A percentile compares a stretch with the other conserved stretches of the same genome.
phyloP scores from a whole-genome alignment of 164 flowering plant genomes.

The Tetracentron sinense region DNA sequence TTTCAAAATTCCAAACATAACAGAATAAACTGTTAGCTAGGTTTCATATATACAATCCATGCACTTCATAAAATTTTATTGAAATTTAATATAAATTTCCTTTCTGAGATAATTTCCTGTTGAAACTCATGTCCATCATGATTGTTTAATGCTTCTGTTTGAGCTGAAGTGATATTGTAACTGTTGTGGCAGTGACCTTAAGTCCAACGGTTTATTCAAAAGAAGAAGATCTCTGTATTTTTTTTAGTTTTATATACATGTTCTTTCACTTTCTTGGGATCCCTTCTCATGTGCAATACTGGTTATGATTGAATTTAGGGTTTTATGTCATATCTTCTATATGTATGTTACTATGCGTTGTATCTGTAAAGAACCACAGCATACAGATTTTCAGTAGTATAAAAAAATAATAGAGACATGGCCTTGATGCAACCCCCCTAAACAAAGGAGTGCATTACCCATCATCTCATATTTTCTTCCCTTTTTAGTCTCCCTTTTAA shows the following conservation, averaged over 20 bases:
- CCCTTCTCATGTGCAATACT: constrained; percentile 55
- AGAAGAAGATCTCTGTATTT: background rate
- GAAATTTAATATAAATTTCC: no score
- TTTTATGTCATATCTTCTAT: constrained; percentile 37
- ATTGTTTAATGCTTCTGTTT: background rate
- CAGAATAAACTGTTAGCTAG: constrained; percentile 24
- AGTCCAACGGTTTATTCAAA: constrained; percentile 9
- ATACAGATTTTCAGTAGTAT: background rate
- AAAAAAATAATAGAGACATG: no score
- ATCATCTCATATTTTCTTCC: constrained; percentile 10
- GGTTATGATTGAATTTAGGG: constrained; percentile 79
- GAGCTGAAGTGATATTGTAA: constrained; percentile 4
- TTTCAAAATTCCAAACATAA: constrained; percentile 17
- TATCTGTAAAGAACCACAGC: constrained; percentile 7
- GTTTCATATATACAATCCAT: background rate
- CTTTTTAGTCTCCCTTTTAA: constrained; percentile 1
- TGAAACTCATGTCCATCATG: no score
- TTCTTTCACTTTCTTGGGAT: constrained; percentile 39
- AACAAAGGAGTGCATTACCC: constrained; percentile 14
- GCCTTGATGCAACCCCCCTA: no score
- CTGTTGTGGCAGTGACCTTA: constrained; percentile 9
- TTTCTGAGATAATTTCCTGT: no score
- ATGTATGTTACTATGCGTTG: constrained; percentile 45
- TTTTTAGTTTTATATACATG: constrained; percentile 9
- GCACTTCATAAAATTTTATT: no score